Conservation (phyloP, 108 stramenopile species). For the Cylindrotheca fusiformis region DNA sequence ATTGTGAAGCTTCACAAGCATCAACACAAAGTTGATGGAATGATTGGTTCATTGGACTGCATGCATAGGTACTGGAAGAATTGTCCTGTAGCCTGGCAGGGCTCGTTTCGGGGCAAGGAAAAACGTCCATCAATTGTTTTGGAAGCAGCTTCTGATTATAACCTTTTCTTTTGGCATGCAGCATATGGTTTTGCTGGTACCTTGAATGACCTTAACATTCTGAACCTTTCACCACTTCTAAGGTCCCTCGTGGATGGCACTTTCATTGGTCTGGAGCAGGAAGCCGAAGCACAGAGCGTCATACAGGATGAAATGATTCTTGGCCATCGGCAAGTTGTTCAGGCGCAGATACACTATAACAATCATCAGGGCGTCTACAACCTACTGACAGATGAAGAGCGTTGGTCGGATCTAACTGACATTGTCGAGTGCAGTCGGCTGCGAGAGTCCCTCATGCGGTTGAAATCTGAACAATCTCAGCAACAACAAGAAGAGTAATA, state of each 20-base stretch:
- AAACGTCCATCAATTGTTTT: conserved; percentile 8
- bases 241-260: conserved; percentile 4
- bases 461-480: no score
- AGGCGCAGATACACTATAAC: no score
- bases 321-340: no score
- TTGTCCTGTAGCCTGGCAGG: conserved; percentile 20
- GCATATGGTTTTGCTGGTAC: conserved; percentile 8
- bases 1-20: conserved; percentile 5
- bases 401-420: no score
- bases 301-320: no score
- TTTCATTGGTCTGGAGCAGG: background rate
- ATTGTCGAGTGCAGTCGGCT: no score
- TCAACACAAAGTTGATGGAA: conserved; percentile 3
- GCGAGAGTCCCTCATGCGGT: no score
- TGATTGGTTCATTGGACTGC: no score
- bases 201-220: conserved; percentile 18
- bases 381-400: no score
- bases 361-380: no score
- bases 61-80: conserved; percentile 14
- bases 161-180: no score
- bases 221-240: conserved; percentile 1
- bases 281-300: background rate
- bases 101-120: background rate
- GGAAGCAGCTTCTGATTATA: conserved; percentile 12
- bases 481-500: no score